A percentile compares a stretch with the other conserved stretches of the same genome.
Evolutionary conservation across 1,139 yeast species (phyloP).

Genomic region (Candida anutae): DNA sequence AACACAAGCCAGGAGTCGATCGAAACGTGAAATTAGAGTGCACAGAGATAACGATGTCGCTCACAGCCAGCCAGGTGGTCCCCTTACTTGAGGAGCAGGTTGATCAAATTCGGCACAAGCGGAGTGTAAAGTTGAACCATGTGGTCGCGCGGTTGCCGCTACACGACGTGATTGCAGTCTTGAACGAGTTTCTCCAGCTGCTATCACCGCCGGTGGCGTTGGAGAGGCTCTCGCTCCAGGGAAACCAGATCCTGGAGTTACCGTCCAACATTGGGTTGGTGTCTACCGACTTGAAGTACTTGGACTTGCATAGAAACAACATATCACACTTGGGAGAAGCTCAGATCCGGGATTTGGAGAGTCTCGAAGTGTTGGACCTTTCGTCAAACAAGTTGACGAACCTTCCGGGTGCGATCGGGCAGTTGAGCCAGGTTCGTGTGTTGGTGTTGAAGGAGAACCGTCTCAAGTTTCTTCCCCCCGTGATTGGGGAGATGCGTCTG

Average conservation of each 20-base stretch:
- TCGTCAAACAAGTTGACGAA: conserved; percentile 46
- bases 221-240: conserved; percentile 47
- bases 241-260: conserved; percentile 39
- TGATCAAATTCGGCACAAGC: conserved; percentile 10
- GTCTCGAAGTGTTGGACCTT: conserved; percentile 61
- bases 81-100: conserved; percentile 10
- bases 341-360: conserved; percentile 30
- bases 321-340: conserved; percentile 48
- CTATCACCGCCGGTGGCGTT: conserved; percentile 28
- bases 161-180: conserved; percentile 10
- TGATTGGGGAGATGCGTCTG: conserved; percentile 43
- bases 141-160: conserved; percentile 3
- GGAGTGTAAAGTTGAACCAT: conserved; percentile 9
- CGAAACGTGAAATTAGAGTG: too few species aligned
- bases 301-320: conserved; percentile 60
- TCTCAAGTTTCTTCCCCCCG: conserved; percentile 51
- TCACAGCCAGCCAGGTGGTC: conserved; percentile 5
- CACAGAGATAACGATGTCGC: conserved; percentile 1
- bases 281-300: conserved; percentile 26
- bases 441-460: conserved; percentile 58
- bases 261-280: conserved; percentile 43
- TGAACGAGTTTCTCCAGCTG: conserved; percentile 10
- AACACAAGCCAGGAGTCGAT: too few species aligned
- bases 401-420: conserved; percentile 24
- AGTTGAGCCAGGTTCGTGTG: conserved; percentile 43